A percentile compares a stretch with the other conserved stretches of the same genome.
phyloP scores from a whole-genome alignment of 73 alveolate species.

The Paramecium sonneborni region DNA sequence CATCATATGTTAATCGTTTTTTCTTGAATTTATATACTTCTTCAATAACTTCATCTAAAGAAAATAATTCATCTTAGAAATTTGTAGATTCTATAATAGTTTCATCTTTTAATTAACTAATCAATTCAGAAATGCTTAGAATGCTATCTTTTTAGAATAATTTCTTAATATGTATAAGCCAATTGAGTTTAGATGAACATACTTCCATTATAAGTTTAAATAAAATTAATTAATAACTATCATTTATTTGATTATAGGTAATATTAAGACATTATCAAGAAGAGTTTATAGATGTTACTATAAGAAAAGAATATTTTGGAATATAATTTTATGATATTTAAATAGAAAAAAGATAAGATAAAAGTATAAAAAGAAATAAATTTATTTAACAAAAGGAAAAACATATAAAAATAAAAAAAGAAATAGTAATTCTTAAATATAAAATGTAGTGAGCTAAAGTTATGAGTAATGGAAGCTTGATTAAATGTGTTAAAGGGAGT shows the following conservation, averaged over 20 bases:
- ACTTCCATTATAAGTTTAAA: background rate
- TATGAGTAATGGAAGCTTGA: background rate
- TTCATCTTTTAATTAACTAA: background rate
- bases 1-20: background rate
- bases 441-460: background rate
- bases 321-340: background rate
- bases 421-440: background rate
- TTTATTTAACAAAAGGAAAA: background rate
- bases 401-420: no score
- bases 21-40: background rate
- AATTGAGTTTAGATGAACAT: background rate
- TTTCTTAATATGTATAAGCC: conserved; percentile 6
- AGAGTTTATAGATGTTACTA: background rate
- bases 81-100: background rate
- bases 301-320: no score
- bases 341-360: background rate
- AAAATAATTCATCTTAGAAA: conserved; percentile 25
- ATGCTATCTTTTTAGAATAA: background rate
- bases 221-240: background rate
- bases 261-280: background rate
- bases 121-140: background rate
- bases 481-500: background rate
- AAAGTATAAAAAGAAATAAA: background rate
- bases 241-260: no score
- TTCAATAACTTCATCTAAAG: conserved; percentile 30